These are phyloP conservation scores for Nadsonia starkeyi-henricii DNA, from an alignment of 1,139 yeast species.

Conservation along the genomic window DNA sequence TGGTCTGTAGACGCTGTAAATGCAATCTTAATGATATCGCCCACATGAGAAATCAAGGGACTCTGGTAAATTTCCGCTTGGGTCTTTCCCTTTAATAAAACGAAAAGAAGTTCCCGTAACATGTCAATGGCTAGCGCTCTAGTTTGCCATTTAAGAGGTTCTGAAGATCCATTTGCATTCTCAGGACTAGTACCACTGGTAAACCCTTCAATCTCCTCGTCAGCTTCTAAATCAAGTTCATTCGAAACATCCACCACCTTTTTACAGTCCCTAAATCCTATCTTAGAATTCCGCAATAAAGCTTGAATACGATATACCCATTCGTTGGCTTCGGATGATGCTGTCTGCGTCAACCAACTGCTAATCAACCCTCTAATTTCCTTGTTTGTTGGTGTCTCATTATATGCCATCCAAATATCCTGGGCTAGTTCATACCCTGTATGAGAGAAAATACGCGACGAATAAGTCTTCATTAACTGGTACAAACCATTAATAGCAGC, in stretches of 20 bases:
- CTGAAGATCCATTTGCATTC: constrained; percentile 23
- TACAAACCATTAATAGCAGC: constrained; percentile 26
- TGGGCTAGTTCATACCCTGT: constrained; percentile 21
- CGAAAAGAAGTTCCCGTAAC: constrained; percentile 37
- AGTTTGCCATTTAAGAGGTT: constrained; percentile 61
- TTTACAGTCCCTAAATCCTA: constrained; percentile 3
- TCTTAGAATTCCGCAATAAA: neutral
- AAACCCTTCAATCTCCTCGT: constrained; percentile 34
- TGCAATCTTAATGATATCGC: constrained; percentile 68
- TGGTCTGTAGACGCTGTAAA: constrained; percentile 73
- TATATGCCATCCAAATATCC: constrained; percentile 27
- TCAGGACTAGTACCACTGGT: constrained; percentile 18
- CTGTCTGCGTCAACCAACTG: constrained; percentile 26
- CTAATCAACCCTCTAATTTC: constrained; percentile 19
- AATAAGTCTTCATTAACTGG: constrained; percentile 23
- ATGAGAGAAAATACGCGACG: constrained; percentile 19
- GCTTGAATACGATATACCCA: constrained; percentile 26
- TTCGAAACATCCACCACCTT: constrained; percentile 19
- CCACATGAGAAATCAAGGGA: constrained; percentile 36
- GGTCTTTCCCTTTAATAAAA: constrained; percentile 30
- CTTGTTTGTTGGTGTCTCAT: constrained; percentile 18
- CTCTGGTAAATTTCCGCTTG: constrained; percentile 19
- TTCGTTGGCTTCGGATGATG: constrained; percentile 16
- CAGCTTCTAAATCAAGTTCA: constrained; percentile 22
- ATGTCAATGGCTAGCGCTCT: constrained; percentile 46